Evolutionary conservation across 2,329 filamentous ascomycete genomes (phyloP), one percentile per base, ranked within the genome.

Genomic region (Cladophialophora psammophila): DNA sequence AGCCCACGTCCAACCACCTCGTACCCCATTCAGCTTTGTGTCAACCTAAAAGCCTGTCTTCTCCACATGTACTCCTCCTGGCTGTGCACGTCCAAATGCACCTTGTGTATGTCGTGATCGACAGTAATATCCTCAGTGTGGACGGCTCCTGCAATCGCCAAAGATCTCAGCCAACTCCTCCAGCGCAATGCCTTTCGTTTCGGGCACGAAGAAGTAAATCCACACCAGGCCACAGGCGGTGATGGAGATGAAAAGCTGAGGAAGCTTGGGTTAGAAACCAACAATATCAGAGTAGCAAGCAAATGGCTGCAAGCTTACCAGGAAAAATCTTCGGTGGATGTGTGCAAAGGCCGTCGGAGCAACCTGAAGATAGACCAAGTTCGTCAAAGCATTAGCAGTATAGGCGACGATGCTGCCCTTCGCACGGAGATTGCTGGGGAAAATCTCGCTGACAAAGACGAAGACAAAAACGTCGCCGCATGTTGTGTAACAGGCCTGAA

Each of bases 91-190:
- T 35, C 52, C 13, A 55, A n/a, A 36, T 55, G 52, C 12, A 55
- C 52, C 31, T 55, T 12, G 26, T 55, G 52, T 10, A 20, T 20
- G 18, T 50, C 45, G 15, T 55, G 31, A 15, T 55, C 52, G 13
- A 60, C 42, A 3, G 35, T 60, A 72, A 72, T 26, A 72, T 72
- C 38, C 8, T n/a, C 40, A 1, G 58, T 15, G 34, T 35, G 45
- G 2, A 60, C 60, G 71, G 63, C 52, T 5, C 35, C 31, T 5
- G 26, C 18, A 45, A 45, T 78, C 77, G 5, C 76, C 76, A 69
- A 79, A 79, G 1, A 74, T 62, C 12, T 70, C 73, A 18, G 73
- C 74, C 57, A 79, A 76, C 50, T 78, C 77, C 64, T 79, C 77
- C 60, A 79, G 63, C 6, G 71, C 73, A 13, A 72, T 66, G 10